A percentile compares a stretch with the other conserved stretches of the same genome.
These are phyloP conservation scores for Apiotrichum mycotoxinovorans DNA, from an alignment of 1,284 basidiomycete species.

Conservation along the genomic window DNA sequence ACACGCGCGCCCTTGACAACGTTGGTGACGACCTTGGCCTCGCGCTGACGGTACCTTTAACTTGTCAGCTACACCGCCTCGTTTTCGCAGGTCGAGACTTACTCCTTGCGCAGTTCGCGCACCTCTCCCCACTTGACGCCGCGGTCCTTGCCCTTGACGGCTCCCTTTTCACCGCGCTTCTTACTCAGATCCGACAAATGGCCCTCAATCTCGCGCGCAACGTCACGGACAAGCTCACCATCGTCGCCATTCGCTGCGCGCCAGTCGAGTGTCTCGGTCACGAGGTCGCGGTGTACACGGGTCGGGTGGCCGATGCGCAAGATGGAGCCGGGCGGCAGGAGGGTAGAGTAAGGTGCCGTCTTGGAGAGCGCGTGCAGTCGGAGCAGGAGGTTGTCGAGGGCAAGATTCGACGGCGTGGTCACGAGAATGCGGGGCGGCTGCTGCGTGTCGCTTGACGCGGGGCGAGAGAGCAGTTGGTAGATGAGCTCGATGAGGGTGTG, in stretches of 20 bases:
- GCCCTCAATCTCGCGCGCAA: constrained; percentile 74
- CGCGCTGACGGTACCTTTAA: constrained; percentile 74
- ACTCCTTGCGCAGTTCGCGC: constrained; percentile 85
- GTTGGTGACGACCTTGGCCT: constrained; percentile 72
- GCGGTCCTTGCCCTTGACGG: constrained; percentile 61
- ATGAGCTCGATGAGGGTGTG: constrained; percentile 88
- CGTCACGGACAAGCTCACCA: constrained; percentile 75
- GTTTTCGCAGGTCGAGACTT: too few species aligned
- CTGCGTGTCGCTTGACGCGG: constrained; percentile 25
- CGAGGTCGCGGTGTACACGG: constrained; percentile 73
- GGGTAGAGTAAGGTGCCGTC: constrained; percentile 25
- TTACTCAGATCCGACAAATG: constrained; percentile 66
- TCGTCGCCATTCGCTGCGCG: constrained; percentile 73
- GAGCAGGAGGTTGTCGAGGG: constrained; percentile 76
- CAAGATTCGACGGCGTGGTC: constrained; percentile 50
- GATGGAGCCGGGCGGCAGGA: constrained; percentile 51
- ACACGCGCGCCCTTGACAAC: constrained; percentile 77
- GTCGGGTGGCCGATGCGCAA: constrained; percentile 91
- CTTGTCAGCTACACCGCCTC: background rate
- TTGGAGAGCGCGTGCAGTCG: constrained; percentile 55
- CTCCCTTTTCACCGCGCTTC: constrained; percentile 69
- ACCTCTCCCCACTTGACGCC: constrained; percentile 90
- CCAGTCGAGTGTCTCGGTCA: constrained; percentile 80
- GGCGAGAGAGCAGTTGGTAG: constrained; percentile 64
- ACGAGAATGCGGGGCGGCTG: constrained; percentile 55